phyloP scores from a whole-genome alignment of 2,329 filamentous ascomycete genomes.

The Endoconidiophora laricicola region DNA sequence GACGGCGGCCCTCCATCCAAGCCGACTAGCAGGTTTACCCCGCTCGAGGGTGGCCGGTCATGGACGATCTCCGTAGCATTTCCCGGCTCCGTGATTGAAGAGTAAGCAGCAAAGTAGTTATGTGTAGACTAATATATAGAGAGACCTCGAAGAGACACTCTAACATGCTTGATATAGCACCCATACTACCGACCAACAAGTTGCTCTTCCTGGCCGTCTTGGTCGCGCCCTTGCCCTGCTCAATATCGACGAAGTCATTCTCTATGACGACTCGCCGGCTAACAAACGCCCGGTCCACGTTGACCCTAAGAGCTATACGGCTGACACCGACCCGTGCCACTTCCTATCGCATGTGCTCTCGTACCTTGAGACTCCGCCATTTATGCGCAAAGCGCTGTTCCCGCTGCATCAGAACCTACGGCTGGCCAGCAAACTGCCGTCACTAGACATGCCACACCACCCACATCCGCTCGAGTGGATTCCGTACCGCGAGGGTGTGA shows the following conservation, averaged over 20 bases:
- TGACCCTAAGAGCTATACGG: slow-evolving; percentile 42
- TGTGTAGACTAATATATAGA: too few relatives aligned
- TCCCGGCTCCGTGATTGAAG: slow-evolving; percentile 60
- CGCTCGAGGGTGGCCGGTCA: slow-evolving; percentile 41
- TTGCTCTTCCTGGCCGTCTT: slow-evolving; percentile 54
- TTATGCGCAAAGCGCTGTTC: slow-evolving; percentile 61
- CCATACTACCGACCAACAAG: slow-evolving; percentile 58
- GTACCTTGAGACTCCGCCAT: slow-evolving; percentile 71
- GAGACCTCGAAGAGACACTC: not conserved
- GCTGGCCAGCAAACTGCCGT: slow-evolving; percentile 56
- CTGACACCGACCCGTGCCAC: slow-evolving; percentile 58
- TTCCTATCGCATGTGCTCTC: slow-evolving; percentile 65
- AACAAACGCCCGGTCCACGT: slow-evolving; percentile 30
- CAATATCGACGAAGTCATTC: slow-evolving; percentile 65
- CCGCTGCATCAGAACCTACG: slow-evolving; percentile 63
- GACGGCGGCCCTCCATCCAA: slow-evolving; percentile 30
- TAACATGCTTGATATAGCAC: slow-evolving; percentile 31
- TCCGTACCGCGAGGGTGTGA: slow-evolving; percentile 63
- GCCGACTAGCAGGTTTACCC: slow-evolving; percentile 51
- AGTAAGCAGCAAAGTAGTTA: slow-evolving; percentile 31
- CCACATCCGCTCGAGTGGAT: slow-evolving; percentile 61
- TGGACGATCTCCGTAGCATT: slow-evolving; percentile 67
- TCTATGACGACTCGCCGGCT: slow-evolving; percentile 54
- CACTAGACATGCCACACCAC: slow-evolving; percentile 74
- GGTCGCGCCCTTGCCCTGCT: slow-evolving; percentile 72